phyloP scores from a whole-genome alignment of 495 filamentous ascomycete species.

The Letharia lupina region DNA sequence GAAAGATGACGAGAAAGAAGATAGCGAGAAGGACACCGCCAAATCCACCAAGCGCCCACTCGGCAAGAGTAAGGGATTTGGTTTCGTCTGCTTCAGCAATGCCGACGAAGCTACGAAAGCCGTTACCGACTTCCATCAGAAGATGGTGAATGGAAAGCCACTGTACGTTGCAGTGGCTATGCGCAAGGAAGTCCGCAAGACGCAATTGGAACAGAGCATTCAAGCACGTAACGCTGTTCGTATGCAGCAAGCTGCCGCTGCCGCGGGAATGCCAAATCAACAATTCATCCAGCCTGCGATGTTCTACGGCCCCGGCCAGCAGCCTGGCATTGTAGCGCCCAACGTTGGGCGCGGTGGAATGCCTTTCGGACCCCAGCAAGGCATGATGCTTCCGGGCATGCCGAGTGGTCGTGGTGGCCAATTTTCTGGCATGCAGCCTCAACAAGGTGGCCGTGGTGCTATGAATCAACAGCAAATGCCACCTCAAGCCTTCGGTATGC shows the following conservation, averaged over 20 bases:
- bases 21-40: constrained; percentile 39
- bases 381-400: constrained; percentile 71
- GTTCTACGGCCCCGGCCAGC: constrained; percentile 82
- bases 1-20: constrained; percentile 49
- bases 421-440: constrained; percentile 58
- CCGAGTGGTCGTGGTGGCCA: constrained; percentile 78
- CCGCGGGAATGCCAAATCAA: constrained; percentile 75
- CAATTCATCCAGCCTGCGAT: constrained; percentile 70
- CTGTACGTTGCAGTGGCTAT: constrained; percentile 96
- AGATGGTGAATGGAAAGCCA: constrained; percentile 95
- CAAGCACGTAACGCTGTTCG: constrained; percentile 97
- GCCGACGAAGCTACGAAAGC: constrained; percentile 98
- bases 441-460: constrained; percentile 77
- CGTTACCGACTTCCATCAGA: constrained; percentile 97
- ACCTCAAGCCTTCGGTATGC: constrained; percentile 66
- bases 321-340: constrained; percentile 64
- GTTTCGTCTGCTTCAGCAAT: constrained; percentile 99
- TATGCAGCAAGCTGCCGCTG: constrained; percentile 94
- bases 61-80: constrained; percentile 99
- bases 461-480: constrained; percentile 59
- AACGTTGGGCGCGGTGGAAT: constrained; percentile 67
- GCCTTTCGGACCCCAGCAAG: constrained; percentile 74
- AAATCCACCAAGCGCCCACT: constrained; percentile 67
- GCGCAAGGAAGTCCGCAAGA: constrained; percentile 99
- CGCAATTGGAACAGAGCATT: constrained; percentile 96